phyloP scores from a whole-genome alignment of 225 moss, liverwort and hornwort genomes.

The Marchantia polymorpha region DNA sequence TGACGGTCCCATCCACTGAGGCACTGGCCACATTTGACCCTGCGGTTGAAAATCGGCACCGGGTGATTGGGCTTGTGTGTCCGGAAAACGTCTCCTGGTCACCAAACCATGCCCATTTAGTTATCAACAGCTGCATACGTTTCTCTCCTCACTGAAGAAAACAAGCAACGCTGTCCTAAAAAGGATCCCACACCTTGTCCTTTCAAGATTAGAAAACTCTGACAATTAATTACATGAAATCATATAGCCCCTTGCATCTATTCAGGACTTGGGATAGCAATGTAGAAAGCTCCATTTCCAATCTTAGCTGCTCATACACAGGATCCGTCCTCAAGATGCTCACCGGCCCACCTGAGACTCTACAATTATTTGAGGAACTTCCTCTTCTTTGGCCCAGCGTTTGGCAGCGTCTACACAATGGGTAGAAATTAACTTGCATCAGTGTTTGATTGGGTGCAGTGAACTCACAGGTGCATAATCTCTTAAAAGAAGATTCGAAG shows the following conservation, averaged over 20 bases:
- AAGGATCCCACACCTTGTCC: not conserved
- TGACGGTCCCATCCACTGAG: constrained; percentile 84
- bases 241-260: not conserved
- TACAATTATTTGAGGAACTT: constrained; percentile 56
- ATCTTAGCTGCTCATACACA: not conserved
- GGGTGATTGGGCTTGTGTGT: constrained; percentile 81
- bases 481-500: too few species aligned
- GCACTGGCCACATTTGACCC: constrained; percentile 93
- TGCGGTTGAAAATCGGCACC: constrained; percentile 78
- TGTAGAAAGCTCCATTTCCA: not conserved
- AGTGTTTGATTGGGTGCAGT: too few species aligned
- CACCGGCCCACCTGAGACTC: constrained; percentile 88
- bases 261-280: not conserved
- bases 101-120: not conserved
- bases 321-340: constrained; percentile 44
- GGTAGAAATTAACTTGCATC: not conserved
- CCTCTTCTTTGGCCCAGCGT: constrained; percentile 46
- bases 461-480: too few species aligned
- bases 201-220: not conserved
- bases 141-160: not conserved
- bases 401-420: constrained; percentile 34
- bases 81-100: constrained; percentile 83
- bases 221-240: too few species aligned
- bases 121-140: not conserved
- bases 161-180: not conserved